Base-by-base conservation (phyloP, 2,329 filamentous ascomycete species). In the Paraphaeosphaeria minitans region DNA sequence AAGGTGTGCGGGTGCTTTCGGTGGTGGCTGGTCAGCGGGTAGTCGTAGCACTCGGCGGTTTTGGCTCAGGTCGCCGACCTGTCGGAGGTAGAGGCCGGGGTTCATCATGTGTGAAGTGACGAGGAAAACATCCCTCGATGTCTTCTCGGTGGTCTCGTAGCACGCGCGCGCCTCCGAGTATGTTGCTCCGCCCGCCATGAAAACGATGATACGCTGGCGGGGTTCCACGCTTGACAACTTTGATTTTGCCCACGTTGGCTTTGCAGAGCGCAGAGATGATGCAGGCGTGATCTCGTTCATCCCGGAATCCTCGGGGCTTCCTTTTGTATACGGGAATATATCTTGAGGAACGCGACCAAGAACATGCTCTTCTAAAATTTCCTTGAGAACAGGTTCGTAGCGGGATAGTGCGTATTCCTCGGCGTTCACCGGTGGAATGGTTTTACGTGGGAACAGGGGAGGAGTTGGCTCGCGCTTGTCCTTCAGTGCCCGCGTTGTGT, bases 131-230 rank as follows among this genome's bases (percentile, higher is more conserved):
- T 99, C 95, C 64, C 90, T 87, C 53, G 86, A 87, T 48, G 87
- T 87, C 51, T 87, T 81, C 53, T 88, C 84, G 2, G 91, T 89
- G 27, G 94, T 81, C 69, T 97, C 92, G 74, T 98, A 98, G 79
- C 95, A 99, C 13, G 88, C 85, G 29, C 95, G 87, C 33, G 91
- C 85, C 78, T 99, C 95, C 5, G 92, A 93, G 75, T 94, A 97
- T 0, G 95, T 98, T 21, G 95, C 95, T 46, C 95, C 95, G 49
- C 95, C 95, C 1, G 94, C 95, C 84, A 98, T 89, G 75, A 97
- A 98, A 16, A 98, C 89, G 59, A 99, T 91, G 55, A 98, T 85
- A 53, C 95, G 88, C 75, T 99, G 95, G 54, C 90, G 87, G 64
- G 93, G 96, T 74, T 98, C 94, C 60, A 83, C 86, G 59, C 81